A percentile compares a stretch with the other conserved stretches of the same genome.
Evolutionary conservation across 257 asterid genomes (phyloP).

Genomic region (Scutellaria minor): DNA sequence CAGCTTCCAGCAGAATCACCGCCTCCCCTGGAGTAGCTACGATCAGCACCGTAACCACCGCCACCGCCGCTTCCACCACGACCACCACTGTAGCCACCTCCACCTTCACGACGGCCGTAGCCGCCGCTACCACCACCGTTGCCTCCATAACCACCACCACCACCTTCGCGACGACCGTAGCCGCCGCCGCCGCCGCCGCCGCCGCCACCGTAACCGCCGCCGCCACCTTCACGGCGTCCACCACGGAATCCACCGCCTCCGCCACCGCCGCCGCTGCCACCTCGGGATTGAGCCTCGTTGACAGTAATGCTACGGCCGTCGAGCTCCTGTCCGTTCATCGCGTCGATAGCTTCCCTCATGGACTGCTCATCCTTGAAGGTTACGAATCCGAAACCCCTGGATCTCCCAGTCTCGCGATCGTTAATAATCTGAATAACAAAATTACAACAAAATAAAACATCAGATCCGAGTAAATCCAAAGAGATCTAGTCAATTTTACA

Average conservation of each 20-base stretch:
- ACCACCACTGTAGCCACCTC: constrained; percentile 36
- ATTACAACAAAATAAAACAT: not conserved
- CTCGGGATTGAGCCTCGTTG: constrained; percentile 89
- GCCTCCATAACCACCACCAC: constrained; percentile 38
- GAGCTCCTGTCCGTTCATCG: constrained; percentile 82
- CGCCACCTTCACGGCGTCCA: constrained; percentile 45
- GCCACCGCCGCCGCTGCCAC: constrained; percentile 56
- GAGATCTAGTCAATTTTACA: not conserved
- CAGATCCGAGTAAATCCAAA: constrained; percentile 37
- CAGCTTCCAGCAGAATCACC: constrained; percentile 55
- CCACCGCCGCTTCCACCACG: constrained; percentile 27
- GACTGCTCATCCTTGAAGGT: constrained; percentile 79
- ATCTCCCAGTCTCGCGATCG: constrained; percentile 94
- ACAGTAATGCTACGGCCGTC: constrained; percentile 93
- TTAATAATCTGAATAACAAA: constrained; percentile 56
- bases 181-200: constrained; percentile 45
- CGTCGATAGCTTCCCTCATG: constrained; percentile 80
- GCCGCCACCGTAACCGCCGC: constrained; percentile 32
- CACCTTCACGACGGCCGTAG: constrained; percentile 38
- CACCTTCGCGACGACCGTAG: constrained; percentile 30
- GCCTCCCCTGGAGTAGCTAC: constrained; percentile 38
- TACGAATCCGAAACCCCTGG: constrained; percentile 95
- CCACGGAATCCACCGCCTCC: constrained; percentile 53
- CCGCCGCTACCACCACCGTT: constrained; percentile 33
- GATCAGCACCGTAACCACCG: constrained; percentile 42